Percentiles rank a stretch among this genome's conserved stretches.
Evolutionary conservation across 176 grass and related monocot species (phyloP).

Genomic region (Carex pumila): DNA sequence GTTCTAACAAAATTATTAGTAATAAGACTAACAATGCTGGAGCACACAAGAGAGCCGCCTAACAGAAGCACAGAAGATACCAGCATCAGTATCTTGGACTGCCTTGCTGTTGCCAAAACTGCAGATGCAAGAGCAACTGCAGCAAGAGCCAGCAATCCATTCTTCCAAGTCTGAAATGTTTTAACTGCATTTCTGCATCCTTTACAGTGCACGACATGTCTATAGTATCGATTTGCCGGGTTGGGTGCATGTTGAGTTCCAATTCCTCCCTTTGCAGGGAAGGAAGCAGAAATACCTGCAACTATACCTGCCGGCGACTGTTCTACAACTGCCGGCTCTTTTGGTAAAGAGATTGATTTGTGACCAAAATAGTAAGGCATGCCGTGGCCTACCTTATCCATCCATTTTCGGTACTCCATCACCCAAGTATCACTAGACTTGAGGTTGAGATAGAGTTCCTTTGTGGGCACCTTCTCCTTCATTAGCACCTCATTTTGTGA

Average conservation of each 20-base stretch:
- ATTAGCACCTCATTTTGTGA: conserved; percentile 93
- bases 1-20: conserved; percentile 83
- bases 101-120: conserved; percentile 31
- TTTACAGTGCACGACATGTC: conserved; percentile 96
- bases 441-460: conserved; percentile 85
- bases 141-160: conserved; percentile 27
- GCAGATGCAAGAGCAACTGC: conserved; percentile 35
- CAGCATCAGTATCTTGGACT: conserved; percentile 5
- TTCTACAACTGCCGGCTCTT: conserved; percentile 65
- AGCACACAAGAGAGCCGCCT: conserved; percentile 40
- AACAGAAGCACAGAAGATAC: conserved; percentile 34
- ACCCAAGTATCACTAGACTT: conserved; percentile 78
- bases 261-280: conserved; percentile 73
- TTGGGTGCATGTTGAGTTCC: conserved; percentile 66
- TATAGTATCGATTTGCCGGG: conserved; percentile 68
- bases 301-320: conserved; percentile 60
- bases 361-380: conserved; percentile 99
- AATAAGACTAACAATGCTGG: conserved; percentile 43
- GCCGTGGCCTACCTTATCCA: conserved; percentile 73
- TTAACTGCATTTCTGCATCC: conserved; percentile 42
- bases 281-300: conserved; percentile 56
- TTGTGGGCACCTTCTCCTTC: conserved; percentile 71
- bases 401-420: conserved; percentile 89
- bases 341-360: conserved; percentile 37
- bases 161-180: conserved; percentile 42